These are phyloP conservation scores for Apiospora malaysiana DNA, from an alignment of 2,329 filamentous ascomycete species.

Conservation along the genomic window DNA sequence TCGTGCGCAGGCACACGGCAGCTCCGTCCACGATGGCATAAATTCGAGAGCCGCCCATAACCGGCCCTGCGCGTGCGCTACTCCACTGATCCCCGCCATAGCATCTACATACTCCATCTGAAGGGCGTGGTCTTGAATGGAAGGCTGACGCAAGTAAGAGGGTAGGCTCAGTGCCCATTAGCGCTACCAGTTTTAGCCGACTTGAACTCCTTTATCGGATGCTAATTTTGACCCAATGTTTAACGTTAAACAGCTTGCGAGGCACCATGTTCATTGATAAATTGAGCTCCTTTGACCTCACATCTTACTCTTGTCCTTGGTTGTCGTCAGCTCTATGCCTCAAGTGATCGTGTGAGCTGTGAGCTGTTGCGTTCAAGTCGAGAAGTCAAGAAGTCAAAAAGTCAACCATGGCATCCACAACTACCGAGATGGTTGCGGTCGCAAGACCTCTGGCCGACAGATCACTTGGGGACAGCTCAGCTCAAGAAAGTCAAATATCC, in stretches of 20 bases:
- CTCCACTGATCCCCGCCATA: conserved; percentile 5
- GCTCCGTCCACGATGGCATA: neutral
- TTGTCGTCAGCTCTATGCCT: neutral
- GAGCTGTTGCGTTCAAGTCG: neutral
- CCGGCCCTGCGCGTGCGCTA: neutral
- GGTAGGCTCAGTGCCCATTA: neutral
- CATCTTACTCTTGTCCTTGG: no score
- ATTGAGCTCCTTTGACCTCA: neutral
- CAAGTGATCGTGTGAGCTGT: neutral
- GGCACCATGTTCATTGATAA: neutral
- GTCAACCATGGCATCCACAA: neutral
- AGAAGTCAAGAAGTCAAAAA: neutral
- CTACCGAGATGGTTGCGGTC: conserved; percentile 11
- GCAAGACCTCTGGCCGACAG: neutral
- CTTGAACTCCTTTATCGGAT: conserved; percentile 14
- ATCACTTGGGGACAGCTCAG: neutral
- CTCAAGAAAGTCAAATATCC: neutral
- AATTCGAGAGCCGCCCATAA: neutral
- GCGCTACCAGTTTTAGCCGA: neutral
- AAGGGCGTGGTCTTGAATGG: neutral
- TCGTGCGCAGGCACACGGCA: neutral
- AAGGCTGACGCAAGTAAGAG: neutral
- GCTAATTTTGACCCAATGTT: neutral
- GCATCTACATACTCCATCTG: conserved; percentile 8
- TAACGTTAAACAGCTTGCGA: neutral